A percentile compares a stretch with the other conserved stretches of the same genome.
Conservation (phyloP, 164 flowering plant species). For the Annona cherimola region DNA sequence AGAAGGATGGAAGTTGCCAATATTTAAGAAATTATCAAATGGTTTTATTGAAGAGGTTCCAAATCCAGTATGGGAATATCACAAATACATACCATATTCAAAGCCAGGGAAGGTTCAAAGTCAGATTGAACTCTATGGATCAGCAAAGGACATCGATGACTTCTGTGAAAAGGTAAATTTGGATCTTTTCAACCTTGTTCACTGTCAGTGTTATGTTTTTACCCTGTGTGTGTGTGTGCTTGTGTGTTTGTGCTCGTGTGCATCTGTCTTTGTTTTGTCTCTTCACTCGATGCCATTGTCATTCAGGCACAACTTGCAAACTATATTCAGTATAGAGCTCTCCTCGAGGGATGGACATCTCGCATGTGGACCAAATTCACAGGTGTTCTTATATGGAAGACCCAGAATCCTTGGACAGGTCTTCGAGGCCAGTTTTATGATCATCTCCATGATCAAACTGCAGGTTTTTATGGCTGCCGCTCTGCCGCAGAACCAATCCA, state of each 20-base stretch:
- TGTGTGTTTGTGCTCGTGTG: not conserved
- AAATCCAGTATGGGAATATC: slow-evolving; percentile 91
- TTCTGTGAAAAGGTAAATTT: slow-evolving; percentile 79
- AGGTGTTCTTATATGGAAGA: slow-evolving; percentile 95
- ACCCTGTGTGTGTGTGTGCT: not conserved
- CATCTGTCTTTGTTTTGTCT: not conserved
- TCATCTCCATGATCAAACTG: slow-evolving; percentile 94
- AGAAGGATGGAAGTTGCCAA: slow-evolving; percentile 90
- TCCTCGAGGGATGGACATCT: slow-evolving; percentile 92
- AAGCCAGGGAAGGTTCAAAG: slow-evolving; percentile 70
- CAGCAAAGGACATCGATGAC: slow-evolving; percentile 81
- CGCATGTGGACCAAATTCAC: slow-evolving; percentile 97
- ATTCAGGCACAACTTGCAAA: slow-evolving; percentile 92
- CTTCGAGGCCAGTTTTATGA: slow-evolving; percentile 97
- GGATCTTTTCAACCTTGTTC: not conserved
- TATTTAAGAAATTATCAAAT: slow-evolving; percentile 48
- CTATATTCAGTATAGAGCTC: slow-evolving; percentile 89
- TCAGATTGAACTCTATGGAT: slow-evolving; percentile 74
- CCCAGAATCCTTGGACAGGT: slow-evolving; percentile 98
- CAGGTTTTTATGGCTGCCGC: slow-evolving; percentile 95
- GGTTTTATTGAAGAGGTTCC: slow-evolving; percentile 77
- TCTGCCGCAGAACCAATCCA: slow-evolving; percentile 94
- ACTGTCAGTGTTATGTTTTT: not conserved
- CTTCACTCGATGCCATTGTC: not conserved
- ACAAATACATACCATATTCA: slow-evolving; percentile 90